A percentile compares a stretch with the other conserved stretches of the same genome.
Evolutionary conservation across 371 early-diverging fungal genomes (phyloP).

Genomic region (Mortierella polycephala): DNA sequence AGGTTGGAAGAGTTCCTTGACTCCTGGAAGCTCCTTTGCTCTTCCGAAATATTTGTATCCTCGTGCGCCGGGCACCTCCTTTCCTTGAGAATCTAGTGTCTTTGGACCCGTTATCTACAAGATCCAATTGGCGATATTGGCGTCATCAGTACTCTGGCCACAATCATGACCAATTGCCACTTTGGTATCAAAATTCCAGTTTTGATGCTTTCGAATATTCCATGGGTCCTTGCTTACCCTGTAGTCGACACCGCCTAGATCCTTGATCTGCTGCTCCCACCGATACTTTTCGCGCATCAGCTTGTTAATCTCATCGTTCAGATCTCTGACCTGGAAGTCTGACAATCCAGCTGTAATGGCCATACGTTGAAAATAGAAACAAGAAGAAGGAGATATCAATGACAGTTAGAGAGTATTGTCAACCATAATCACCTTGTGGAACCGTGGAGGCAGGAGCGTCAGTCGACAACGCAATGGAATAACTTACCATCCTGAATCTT

Average conservation of each 20-base stretch:
- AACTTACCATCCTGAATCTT: slow-evolving; percentile 90
- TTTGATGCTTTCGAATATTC: not conserved
- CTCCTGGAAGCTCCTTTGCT: slow-evolving; percentile 95
- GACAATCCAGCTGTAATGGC: slow-evolving; percentile 72
- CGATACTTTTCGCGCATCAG: slow-evolving; percentile 88
- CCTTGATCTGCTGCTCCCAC: slow-evolving; percentile 93
- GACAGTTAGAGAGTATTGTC: not conserved
- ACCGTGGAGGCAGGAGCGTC: too few species aligned
- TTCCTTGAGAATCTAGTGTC: slow-evolving; percentile 88
- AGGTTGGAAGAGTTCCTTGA: slow-evolving; percentile 90
- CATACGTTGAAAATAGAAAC: slow-evolving; percentile 3
- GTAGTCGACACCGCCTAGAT: slow-evolving; percentile 96
- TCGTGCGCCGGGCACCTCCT: slow-evolving; percentile 88
- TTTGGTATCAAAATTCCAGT: not conserved
- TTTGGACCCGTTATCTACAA: slow-evolving; percentile 76
- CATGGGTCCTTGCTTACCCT: slow-evolving; percentile 60
- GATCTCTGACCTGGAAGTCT: slow-evolving; percentile 92
- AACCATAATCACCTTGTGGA: too few species aligned
- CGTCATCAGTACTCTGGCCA: not conserved
- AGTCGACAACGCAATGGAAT: too few species aligned
- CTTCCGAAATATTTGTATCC: slow-evolving; percentile 99
- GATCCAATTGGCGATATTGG: not conserved
- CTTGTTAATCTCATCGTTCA: slow-evolving; percentile 97
- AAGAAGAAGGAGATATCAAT: not conserved
- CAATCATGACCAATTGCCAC: not conserved